Evolutionary conservation across 257 asterid species (phyloP).

Genomic region (Solanum ossicruentum): DNA sequence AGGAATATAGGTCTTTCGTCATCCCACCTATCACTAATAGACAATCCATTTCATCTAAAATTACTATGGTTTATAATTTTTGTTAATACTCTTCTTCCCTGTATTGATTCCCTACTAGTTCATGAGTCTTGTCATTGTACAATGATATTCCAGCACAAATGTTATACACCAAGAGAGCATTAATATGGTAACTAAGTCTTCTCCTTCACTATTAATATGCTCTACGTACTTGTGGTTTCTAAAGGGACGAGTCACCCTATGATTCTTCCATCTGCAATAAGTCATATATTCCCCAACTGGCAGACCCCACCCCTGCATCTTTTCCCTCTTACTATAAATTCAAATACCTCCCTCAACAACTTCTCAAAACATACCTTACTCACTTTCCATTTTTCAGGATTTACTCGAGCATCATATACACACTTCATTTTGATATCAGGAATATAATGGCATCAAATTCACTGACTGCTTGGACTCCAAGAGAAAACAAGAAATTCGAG

Average conservation of each 20-base stretch:
- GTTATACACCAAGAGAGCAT: slow-evolving; percentile 6
- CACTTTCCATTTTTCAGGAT: neutral
- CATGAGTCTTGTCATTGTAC: neutral
- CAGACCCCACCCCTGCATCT: slow-evolving; percentile 30
- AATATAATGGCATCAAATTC: slow-evolving; percentile 29
- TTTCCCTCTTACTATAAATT: slow-evolving; percentile 21
- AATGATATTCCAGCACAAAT: neutral
- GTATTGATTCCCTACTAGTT: neutral
- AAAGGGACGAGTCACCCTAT: slow-evolving; percentile 36
- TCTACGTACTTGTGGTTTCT: slow-evolving; percentile 29
- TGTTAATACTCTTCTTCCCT: neutral
- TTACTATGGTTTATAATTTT: neutral
- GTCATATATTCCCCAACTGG: slow-evolving; percentile 38
- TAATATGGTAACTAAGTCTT: slow-evolving; percentile 2
- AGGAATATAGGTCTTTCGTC: neutral
- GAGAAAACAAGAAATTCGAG: slow-evolving; percentile 58
- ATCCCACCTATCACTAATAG: neutral
- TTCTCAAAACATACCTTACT: slow-evolving; percentile 11
- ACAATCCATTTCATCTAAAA: neutral
- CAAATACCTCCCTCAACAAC: slow-evolving; percentile 4
- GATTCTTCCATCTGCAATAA: slow-evolving; percentile 24
- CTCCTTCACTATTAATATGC: neutral
- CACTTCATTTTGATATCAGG: neutral
- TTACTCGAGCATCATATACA: neutral
- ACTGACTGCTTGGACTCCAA: slow-evolving; percentile 42